These are phyloP conservation scores for Mycena kentingensis DNA, from an alignment of 768 basidiomycete species.

Conservation along the genomic window DNA sequence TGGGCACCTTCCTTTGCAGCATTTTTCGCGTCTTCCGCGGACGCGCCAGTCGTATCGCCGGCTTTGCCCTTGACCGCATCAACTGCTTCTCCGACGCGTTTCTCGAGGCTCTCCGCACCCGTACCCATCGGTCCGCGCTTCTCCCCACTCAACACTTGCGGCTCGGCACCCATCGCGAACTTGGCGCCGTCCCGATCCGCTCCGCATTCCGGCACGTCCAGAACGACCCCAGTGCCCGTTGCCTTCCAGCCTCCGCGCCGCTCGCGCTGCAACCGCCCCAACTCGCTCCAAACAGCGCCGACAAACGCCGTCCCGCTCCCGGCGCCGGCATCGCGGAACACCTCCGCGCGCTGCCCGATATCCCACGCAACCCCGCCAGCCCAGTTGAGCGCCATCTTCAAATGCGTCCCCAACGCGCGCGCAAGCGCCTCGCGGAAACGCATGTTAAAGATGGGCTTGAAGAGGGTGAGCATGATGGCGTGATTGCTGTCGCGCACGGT, in stretches of 20 bases:
- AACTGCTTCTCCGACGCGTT: conserved; percentile 34
- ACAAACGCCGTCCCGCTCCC: conserved; percentile 48
- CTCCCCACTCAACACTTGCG: conserved; percentile 68
- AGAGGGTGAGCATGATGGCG: conserved; percentile 57
- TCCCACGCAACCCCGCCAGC: conserved; percentile 62
- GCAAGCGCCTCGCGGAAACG: conserved; percentile 64
- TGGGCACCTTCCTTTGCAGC: conserved; percentile 27
- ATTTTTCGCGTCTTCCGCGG: conserved; percentile 20
- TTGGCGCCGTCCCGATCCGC: conserved; percentile 32
- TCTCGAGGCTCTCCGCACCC: conserved; percentile 43
- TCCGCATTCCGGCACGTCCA: conserved; percentile 41
- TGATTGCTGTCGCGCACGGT: conserved; percentile 65
- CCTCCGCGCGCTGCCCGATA: conserved; percentile 54
- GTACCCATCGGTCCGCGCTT: conserved; percentile 69
- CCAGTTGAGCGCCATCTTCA: conserved; percentile 53
- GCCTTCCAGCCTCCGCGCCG: conserved; percentile 43
- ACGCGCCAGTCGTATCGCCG: conserved; percentile 26
- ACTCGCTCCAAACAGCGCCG: conserved; percentile 71
- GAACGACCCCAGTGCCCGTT: conserved; percentile 66
- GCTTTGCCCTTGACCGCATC: conserved; percentile 14
- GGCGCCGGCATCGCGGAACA: conserved; percentile 67
- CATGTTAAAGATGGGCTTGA: conserved; percentile 60
- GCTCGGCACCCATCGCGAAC: conserved; percentile 73
- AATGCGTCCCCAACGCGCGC: conserved; percentile 56
- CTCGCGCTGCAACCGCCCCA: conserved; percentile 55